phyloP scores from a whole-genome alignment of 768 basidiomycete genomes.

The Pleurotus salmoneostramineus region DNA sequence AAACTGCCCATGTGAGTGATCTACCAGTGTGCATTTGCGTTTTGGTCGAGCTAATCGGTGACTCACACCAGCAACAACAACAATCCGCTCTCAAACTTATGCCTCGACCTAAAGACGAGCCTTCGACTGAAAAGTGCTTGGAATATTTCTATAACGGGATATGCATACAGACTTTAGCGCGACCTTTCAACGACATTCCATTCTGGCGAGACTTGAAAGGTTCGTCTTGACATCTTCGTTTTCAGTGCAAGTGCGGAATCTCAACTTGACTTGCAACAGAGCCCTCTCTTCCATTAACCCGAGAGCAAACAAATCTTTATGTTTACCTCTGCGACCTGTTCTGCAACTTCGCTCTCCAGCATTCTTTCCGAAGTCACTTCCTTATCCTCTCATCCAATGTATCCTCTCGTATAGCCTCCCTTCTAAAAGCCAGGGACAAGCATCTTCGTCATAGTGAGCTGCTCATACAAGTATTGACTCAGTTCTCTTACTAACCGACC shows the following conservation, averaged over 20 bases:
- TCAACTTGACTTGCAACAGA: constrained; percentile 29
- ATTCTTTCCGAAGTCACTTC: constrained; percentile 90
- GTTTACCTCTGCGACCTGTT: constrained; percentile 90
- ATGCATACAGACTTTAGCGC: constrained; percentile 73
- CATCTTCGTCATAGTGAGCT: constrained; percentile 85
- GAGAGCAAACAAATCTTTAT: constrained; percentile 80
- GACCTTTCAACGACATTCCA: constrained; percentile 71
- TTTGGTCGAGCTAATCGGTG: constrained; percentile 4
- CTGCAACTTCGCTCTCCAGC: constrained; percentile 84
- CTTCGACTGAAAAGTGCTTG: constrained; percentile 83
- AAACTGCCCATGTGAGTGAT: constrained; percentile 26
- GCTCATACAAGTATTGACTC: constrained; percentile 6
- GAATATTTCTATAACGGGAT: constrained; percentile 86
- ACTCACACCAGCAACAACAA: constrained; percentile 3
- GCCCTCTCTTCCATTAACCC: constrained; percentile 48
- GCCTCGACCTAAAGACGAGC: constrained; percentile 73
- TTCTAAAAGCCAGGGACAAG: constrained; percentile 84
- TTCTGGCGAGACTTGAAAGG: constrained; percentile 30
- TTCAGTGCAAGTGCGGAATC: background rate
- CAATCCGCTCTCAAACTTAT: constrained; percentile 32
- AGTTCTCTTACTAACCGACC: background rate
- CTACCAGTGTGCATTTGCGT: too few relatives aligned
- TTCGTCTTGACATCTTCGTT: constrained; percentile 12
- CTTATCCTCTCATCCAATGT: constrained; percentile 82
- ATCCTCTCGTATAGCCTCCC: constrained; percentile 64